Percentiles rank a stretch among this genome's conserved stretches.
Conservation (phyloP, 768 basidiomycete species). For the Auriscalpium microsporum region DNA sequence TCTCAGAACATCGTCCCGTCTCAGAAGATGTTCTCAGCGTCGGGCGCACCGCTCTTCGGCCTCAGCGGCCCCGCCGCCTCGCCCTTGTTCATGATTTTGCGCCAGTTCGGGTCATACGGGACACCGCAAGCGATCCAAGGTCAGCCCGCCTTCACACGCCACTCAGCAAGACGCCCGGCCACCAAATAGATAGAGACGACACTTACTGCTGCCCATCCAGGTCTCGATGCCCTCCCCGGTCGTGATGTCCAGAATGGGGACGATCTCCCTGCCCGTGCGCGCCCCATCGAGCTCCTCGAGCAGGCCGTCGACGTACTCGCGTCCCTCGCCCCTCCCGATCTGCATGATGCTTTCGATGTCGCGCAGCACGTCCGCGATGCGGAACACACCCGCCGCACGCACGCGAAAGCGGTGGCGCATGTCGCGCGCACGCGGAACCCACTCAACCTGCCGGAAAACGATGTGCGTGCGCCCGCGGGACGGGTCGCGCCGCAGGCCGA, state of each 20-base stretch:
- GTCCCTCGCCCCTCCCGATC: conserved; percentile 16
- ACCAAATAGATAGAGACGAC: background rate
- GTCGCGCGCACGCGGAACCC: conserved; percentile 16
- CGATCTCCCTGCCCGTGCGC: background rate
- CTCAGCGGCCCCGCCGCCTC: background rate
- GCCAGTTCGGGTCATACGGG: background rate
- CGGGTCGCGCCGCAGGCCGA: conserved; percentile 20
- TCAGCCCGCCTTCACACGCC: background rate
- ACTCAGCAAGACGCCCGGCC: background rate
- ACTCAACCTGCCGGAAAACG: conserved; percentile 17
- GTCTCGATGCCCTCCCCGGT: conserved; percentile 8
- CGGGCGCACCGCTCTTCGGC: background rate
- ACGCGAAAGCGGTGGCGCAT: conserved; percentile 17
- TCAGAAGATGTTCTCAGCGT: background rate
- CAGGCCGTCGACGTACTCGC: conserved; percentile 14
- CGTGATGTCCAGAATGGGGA: conserved; percentile 9
- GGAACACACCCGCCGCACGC: conserved; percentile 17
- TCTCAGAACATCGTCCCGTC: background rate
- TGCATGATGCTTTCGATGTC: conserved; percentile 18
- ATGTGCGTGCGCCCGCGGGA: conserved; percentile 22
- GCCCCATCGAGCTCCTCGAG: conserved; percentile 6
- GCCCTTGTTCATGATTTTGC: background rate
- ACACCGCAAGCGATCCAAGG: background rate
- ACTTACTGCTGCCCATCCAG: conserved; percentile 13
- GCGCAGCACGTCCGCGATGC: conserved; percentile 16